Percentiles rank a stretch among this genome's conserved stretches.
phyloP scores from a whole-genome alignment of 768 basidiomycete genomes.

The Cubamyces lactineus region DNA sequence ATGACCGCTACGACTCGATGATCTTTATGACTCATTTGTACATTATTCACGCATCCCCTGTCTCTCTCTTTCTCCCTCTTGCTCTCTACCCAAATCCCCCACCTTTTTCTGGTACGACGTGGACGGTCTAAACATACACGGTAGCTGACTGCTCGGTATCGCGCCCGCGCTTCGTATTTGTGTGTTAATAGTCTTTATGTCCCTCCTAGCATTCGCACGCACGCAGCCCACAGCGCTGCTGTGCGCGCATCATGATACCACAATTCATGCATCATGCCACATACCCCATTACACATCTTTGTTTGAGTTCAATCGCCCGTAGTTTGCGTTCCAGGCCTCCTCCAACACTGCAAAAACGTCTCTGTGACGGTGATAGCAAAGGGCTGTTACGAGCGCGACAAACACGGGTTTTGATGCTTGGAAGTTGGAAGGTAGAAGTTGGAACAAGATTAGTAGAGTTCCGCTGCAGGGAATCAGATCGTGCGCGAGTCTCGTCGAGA shows the following conservation, averaged over 20 bases:
- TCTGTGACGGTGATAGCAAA: too few relatives aligned
- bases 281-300: too few relatives aligned
- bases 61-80: too few relatives aligned
- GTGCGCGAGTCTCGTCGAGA: background rate
- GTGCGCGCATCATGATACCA: constrained; percentile 15
- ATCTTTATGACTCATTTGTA: constrained; percentile 26
- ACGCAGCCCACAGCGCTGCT: constrained; percentile 6
- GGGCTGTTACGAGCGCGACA: too few relatives aligned
- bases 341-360: too few relatives aligned
- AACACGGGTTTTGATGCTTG: too few relatives aligned
- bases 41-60: constrained; percentile 21
- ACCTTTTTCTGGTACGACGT: background rate
- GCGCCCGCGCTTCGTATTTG: constrained; percentile 17
- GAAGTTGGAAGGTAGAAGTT: too few relatives aligned
- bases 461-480: too few relatives aligned
- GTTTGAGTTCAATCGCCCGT: too few relatives aligned
- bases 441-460: too few relatives aligned
- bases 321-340: background rate
- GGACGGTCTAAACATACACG: constrained; percentile 23
- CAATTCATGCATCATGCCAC: background rate
- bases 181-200: constrained; percentile 7
- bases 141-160: constrained; percentile 13
- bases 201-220: background rate
- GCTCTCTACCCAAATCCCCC: background rate
- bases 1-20: constrained; percentile 23